Percentiles rank a stretch among this genome's conserved stretches.
Conservation (phyloP, 345 rosid genomes). For the thale cress (Arabidopsis thaliana) region DNA sequence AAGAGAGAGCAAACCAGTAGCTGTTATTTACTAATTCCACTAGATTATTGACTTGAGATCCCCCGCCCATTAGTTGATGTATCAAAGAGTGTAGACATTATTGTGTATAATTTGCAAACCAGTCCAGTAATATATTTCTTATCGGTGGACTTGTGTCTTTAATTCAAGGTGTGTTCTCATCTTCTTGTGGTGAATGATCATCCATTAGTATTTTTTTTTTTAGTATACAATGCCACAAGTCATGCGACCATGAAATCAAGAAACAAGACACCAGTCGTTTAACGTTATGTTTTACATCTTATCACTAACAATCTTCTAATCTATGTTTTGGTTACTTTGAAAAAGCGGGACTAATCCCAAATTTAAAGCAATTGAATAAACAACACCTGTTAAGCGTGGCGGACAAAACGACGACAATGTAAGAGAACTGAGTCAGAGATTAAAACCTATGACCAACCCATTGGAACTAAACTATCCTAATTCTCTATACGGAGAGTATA, state of each 20-base stretch:
- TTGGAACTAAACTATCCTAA: not conserved
- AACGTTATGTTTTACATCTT: no score
- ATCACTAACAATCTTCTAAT: no score
- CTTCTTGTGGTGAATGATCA: not conserved
- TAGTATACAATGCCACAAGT: not conserved
- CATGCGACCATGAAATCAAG: not conserved
- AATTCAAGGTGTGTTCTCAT: not conserved
- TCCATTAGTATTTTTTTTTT: not conserved
- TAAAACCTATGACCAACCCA: not conserved
- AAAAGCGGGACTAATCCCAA: no score
- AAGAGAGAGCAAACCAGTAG: slow-evolving; percentile 10
- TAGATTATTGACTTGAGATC: slow-evolving; percentile 5
- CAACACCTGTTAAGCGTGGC: not conserved
- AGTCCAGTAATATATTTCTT: not conserved
- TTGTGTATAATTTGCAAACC: slow-evolving; percentile 34
- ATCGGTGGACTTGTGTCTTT: not conserved
- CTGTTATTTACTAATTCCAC: slow-evolving; percentile 27
- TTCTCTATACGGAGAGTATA: not conserved
- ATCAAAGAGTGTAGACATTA: slow-evolving; percentile 14
- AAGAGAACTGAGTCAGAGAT: not conserved
- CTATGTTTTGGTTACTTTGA: no score
- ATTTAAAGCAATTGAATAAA: no score
- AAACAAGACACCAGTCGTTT: no score
- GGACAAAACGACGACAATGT: not conserved
- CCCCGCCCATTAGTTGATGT: not conserved